Evolutionary conservation across 163 green algal species (phyloP).

Genomic region (Scenedesmus sp.): DNA sequence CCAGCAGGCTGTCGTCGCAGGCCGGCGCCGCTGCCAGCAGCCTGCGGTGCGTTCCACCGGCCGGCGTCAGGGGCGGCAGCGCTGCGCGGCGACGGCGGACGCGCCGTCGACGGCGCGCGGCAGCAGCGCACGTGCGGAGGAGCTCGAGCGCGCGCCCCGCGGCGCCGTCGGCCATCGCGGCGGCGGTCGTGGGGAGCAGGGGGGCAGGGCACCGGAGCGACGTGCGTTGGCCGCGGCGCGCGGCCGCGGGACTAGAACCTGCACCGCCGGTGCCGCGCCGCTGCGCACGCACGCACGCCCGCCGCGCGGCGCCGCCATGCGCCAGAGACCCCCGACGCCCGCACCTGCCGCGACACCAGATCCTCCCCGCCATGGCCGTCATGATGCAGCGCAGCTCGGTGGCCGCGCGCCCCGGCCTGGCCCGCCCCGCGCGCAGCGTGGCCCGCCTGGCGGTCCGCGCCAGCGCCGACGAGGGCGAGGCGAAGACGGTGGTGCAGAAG

Average conservation of each 20-base stretch:
- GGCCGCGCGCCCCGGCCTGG: neutral
- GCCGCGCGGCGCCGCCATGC: no score
- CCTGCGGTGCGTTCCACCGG: neutral
- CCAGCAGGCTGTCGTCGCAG: constrained; percentile 28
- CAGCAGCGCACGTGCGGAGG: constrained; percentile 13
- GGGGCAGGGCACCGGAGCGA: no score
- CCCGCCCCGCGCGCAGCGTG: neutral
- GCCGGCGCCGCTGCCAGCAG: neutral
- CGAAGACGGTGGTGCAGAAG: neutral
- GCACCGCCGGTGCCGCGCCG: no score
- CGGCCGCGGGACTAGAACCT: no score
- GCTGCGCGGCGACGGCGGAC: neutral
- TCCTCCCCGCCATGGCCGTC: constrained; percentile 1
- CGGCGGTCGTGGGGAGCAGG: no score
- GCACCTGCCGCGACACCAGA: no score
- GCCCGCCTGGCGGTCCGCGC: neutral
- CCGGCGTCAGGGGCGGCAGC: neutral
- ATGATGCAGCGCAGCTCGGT: constrained; percentile 7
- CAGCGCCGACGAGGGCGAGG: constrained; percentile 5
- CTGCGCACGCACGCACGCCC: no score
- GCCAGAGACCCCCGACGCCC: no score
- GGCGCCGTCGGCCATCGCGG: no score
- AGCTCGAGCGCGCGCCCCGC: neutral
- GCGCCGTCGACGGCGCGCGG: no score
- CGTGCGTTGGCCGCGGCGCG: no score